phyloP scores from a whole-genome alignment of 192 early-diverging fungal genomes.

The Ambispora gerdemannii region DNA sequence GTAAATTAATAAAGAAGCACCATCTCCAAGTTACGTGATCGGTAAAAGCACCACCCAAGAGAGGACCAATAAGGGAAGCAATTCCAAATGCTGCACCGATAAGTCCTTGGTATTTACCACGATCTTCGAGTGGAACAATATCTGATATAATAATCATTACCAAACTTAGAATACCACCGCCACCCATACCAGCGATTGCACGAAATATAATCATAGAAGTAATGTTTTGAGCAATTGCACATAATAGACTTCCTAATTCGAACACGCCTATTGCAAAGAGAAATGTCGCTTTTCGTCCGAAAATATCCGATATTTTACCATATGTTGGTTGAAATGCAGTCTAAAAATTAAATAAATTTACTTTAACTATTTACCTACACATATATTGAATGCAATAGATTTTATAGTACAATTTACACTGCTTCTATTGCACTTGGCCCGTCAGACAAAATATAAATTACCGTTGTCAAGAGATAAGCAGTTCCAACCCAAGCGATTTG shows the following conservation, averaged over 20 bases:
- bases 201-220: slow-evolving; percentile 61
- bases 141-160: slow-evolving; percentile 85
- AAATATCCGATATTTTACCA: slow-evolving; percentile 80
- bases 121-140: slow-evolving; percentile 75
- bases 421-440: too few relatives aligned
- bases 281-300: slow-evolving; percentile 82
- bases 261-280: slow-evolving; percentile 75
- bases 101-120: slow-evolving; percentile 86
- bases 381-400: too few relatives aligned
- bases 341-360: too few relatives aligned
- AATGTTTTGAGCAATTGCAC: slow-evolving; percentile 67
- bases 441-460: too few relatives aligned
- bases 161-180: slow-evolving; percentile 69
- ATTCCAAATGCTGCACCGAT: slow-evolving; percentile 77
- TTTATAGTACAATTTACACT: too few relatives aligned
- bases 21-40: slow-evolving; percentile 63
- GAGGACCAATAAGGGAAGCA: slow-evolving; percentile 75
- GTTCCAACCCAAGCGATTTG: slow-evolving; percentile 79
- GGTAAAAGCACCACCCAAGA: slow-evolving; percentile 83
- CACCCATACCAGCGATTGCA: slow-evolving; percentile 81
- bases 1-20: slow-evolving; percentile 86
- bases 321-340: slow-evolving; percentile 42
- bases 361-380: too few relatives aligned
- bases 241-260: slow-evolving; percentile 76
- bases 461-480: slow-evolving; percentile 57